phyloP scores from a whole-genome alignment of 441 rosid species.

The Eutrema salsugineum region DNA sequence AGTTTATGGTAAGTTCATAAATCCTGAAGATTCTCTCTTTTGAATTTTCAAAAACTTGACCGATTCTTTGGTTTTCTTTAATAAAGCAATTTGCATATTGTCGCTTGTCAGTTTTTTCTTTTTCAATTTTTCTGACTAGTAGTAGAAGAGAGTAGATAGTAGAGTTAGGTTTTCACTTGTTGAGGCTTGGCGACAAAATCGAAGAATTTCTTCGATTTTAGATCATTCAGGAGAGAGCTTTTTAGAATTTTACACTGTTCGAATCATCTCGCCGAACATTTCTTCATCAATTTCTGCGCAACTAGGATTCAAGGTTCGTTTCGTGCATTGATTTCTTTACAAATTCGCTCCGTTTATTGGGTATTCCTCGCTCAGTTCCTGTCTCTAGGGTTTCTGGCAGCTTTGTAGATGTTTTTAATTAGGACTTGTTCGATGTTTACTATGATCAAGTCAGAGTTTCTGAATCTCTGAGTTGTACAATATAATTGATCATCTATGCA shows the following conservation, averaged over 20 bases:
- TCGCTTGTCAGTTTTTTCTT: background rate
- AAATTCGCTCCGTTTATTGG: background rate
- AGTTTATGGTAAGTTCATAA: slow-evolving; percentile 38
- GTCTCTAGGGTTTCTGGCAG: slow-evolving; percentile 22
- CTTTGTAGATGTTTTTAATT: slow-evolving; percentile 20
- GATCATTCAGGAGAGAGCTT: background rate
- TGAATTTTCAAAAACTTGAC: background rate
- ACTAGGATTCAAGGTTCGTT: slow-evolving; percentile 17
- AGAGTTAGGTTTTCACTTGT: background rate
- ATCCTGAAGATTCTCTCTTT: slow-evolving; percentile 18
- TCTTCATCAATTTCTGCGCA: slow-evolving; percentile 11
- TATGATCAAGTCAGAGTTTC: background rate
- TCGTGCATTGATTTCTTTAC: background rate
- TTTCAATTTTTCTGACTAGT: background rate
- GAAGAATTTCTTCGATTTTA: slow-evolving; percentile 4
- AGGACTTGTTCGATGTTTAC: slow-evolving; percentile 1
- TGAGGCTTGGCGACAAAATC: slow-evolving; percentile 28
- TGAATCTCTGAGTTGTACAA: background rate
- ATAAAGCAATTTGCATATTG: background rate
- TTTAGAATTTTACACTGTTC: background rate
- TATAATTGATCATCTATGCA: background rate
- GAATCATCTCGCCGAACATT: slow-evolving; percentile 16
- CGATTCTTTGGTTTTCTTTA: slow-evolving; percentile 16
- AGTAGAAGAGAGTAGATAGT: slow-evolving; percentile 35
- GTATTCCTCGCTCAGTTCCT: background rate